These are phyloP conservation scores for Coemansia sp. DNA, from an alignment of 192 early-diverging fungal species.

Conservation along the genomic window DNA sequence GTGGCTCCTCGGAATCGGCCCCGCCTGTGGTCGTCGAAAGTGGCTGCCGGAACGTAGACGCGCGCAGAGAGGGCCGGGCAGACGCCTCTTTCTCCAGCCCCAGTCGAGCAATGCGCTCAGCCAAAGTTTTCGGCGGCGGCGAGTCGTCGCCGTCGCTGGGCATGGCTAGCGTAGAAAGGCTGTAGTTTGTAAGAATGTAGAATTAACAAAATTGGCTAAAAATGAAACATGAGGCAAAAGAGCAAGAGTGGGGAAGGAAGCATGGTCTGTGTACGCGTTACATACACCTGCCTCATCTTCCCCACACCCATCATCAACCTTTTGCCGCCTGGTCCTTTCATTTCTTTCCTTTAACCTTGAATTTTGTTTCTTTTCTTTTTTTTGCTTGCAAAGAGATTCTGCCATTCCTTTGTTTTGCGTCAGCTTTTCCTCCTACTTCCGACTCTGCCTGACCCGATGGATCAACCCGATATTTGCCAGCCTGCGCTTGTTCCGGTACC, in stretches of 20 bases:
- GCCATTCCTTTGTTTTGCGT: background rate
- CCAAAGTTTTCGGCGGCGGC: conserved; percentile 51
- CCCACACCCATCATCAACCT: background rate
- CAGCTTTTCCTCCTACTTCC: background rate
- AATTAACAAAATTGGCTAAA: background rate
- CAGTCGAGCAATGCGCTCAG: conserved; percentile 54
- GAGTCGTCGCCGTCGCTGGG: conserved; percentile 45
- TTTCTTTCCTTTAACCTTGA: background rate
- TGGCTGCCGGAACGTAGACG: conserved; percentile 9
- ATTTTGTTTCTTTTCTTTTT: background rate
- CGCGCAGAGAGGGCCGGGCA: conserved; percentile 17
- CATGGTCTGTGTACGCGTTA: background rate
- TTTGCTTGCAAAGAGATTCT: background rate
- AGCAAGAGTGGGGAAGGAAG: background rate
- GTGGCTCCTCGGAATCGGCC: background rate
- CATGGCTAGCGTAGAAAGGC: conserved; percentile 17
- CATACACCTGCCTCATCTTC: background rate
- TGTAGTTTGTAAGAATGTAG: background rate
- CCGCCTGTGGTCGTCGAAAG: background rate
- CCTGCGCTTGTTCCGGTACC: background rate
- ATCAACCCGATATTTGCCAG: background rate
- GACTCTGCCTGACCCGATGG: background rate
- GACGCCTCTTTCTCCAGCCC: conserved; percentile 32
- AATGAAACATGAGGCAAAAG: background rate
- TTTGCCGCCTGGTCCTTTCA: background rate